Evolutionary conservation across 805 yeast genomes (phyloP).

Genomic region (Scheffersomyces amazonensis): DNA sequence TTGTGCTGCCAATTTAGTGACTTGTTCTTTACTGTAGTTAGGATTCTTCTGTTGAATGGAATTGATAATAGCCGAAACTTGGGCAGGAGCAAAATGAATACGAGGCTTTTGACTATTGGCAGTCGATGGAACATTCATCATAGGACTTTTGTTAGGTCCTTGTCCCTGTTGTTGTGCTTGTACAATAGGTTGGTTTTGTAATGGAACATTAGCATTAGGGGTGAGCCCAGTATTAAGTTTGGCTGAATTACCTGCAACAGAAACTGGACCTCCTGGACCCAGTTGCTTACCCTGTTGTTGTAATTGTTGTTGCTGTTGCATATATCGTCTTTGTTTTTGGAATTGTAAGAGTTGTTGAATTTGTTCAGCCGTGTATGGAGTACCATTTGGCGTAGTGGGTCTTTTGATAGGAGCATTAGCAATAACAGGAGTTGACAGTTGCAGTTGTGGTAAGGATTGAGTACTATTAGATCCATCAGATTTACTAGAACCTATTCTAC

Average conservation of each 20-base stretch:
- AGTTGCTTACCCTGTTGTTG: conserved; percentile 11
- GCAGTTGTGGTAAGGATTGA: neutral
- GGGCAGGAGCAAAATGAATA: conserved; percentile 54
- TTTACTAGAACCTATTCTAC: neutral
- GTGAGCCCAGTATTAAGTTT: conserved; percentile 1
- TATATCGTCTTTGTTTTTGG: conserved; percentile 48
- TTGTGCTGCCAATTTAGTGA: conserved; percentile 62
- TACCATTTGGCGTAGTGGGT: conserved; percentile 52
- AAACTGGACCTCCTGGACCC: neutral
- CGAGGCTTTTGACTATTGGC: conserved; percentile 22
- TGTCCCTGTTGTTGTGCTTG: conserved; percentile 1
- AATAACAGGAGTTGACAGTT: conserved; percentile 2
- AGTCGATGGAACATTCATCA: conserved; percentile 10
- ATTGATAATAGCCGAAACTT: conserved; percentile 61
- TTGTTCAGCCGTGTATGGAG: conserved; percentile 60
- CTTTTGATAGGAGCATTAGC: conserved; percentile 16
- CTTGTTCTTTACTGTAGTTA: conserved; percentile 58
- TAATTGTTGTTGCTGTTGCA: conserved; percentile 42
- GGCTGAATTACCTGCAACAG: neutral
- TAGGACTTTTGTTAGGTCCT: conserved; percentile 7
- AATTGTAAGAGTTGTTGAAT: conserved; percentile 54
- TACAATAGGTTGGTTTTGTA: conserved; percentile 3
- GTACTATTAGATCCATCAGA: neutral
- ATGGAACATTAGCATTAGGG: too few relatives aligned
- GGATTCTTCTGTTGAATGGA: conserved; percentile 69